Conservation (phyloP, 1,284 basidiomycete genomes). For the Athelia sp. region DNA sequence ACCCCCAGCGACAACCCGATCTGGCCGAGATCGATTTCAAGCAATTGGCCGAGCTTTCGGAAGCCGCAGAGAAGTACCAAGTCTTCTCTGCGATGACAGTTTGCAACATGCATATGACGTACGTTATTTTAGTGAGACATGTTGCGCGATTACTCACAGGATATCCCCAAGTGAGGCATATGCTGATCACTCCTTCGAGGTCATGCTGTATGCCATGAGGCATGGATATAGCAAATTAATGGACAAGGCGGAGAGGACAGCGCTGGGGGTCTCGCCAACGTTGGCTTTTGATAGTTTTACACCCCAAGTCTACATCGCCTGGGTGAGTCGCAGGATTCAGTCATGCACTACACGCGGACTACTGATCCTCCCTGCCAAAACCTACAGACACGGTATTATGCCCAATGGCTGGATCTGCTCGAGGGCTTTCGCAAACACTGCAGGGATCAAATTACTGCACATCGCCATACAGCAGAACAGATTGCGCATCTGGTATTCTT, state of each 20-base stretch:
- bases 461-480: too few species aligned
- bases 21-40: slow-evolving; percentile 5
- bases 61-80: slow-evolving; percentile 17
- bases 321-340: not conserved
- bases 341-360: too few species aligned
- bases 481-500: too few species aligned
- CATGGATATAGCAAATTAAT: not conserved
- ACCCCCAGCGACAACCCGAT: slow-evolving; percentile 8
- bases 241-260: not conserved
- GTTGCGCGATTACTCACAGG: not conserved
- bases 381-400: too few species aligned
- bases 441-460: too few species aligned
- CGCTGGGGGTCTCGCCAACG: not conserved
- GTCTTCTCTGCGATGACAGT: slow-evolving; percentile 10
- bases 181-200: not conserved
- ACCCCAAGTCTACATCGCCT: not conserved
- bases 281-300: not conserved
- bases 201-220: not conserved
- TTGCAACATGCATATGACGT: slow-evolving; percentile 4
- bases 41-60: slow-evolving; percentile 5
- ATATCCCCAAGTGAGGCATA: not conserved
- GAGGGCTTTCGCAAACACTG: too few species aligned
- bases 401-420: too few species aligned
- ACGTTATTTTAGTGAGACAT: not conserved
- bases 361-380: too few species aligned